These are phyloP conservation scores for Piper longum DNA, from an alignment of 164 flowering plant species.

Conservation along the genomic window DNA sequence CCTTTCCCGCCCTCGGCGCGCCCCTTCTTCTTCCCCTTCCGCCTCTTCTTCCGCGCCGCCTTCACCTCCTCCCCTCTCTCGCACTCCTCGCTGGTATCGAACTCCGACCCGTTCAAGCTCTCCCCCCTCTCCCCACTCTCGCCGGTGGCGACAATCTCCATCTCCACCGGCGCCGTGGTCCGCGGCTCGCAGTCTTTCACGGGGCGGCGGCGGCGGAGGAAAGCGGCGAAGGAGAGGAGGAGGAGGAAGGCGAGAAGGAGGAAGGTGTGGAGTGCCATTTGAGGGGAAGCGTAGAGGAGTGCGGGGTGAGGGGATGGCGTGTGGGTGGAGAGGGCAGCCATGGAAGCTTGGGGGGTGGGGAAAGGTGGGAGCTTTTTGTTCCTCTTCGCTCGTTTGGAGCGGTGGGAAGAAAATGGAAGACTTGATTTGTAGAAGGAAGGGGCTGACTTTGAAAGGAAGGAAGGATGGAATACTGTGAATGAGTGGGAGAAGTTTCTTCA, in stretches of 20 bases:
- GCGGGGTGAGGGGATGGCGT: background rate
- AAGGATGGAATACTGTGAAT: no score
- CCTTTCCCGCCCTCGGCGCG: slow-evolving; percentile 15
- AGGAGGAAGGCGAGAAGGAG: background rate
- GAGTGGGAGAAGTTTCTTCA: no score
- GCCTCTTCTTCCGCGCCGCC: slow-evolving; percentile 29
- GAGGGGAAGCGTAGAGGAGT: background rate
- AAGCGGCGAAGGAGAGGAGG: background rate
- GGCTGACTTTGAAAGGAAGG: no score
- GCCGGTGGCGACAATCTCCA: slow-evolving; percentile 1
- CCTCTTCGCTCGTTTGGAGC: no score
- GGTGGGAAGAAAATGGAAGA: no score
- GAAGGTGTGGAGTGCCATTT: background rate
- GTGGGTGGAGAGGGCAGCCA: background rate
- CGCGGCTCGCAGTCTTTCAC: background rate
- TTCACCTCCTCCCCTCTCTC: slow-evolving; percentile 11
- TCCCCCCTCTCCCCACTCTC: slow-evolving; percentile 5
- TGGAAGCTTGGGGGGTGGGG: background rate
- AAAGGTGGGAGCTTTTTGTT: background rate
- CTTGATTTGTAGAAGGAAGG: no score
- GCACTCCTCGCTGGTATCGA: slow-evolving; percentile 10
- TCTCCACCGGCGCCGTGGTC: background rate
- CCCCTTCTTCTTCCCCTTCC: slow-evolving; percentile 31
- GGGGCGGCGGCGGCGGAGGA: background rate
- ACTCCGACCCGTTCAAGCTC: slow-evolving; percentile 17